Evolutionary conservation across 345 rosid species (phyloP).

Genomic region (Raphanus sativus): DNA sequence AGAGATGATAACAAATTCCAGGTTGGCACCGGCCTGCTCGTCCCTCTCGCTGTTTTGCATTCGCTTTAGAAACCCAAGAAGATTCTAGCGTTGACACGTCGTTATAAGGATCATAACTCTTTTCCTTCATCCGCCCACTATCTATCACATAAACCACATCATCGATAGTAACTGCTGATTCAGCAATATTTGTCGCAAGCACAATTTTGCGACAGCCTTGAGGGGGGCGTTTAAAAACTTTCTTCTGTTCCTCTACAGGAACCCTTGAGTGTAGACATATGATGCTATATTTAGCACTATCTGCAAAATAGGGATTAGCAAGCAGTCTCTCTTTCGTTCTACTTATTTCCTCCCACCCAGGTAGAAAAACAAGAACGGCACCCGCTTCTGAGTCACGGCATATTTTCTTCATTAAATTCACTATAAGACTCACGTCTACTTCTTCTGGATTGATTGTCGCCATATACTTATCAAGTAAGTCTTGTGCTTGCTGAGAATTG

Average conservation of each 20-base stretch:
- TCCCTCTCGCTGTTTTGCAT: conserved; percentile 92
- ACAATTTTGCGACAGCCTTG: conserved; percentile 85
- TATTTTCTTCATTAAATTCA: conserved; percentile 61
- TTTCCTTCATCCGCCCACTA: conserved; percentile 96
- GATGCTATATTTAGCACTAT: conserved; percentile 56
- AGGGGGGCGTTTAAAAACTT: conserved; percentile 62
- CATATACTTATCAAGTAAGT: conserved; percentile 65
- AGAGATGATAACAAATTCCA: conserved; percentile 93
- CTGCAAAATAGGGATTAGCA: conserved; percentile 50
- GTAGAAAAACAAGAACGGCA: conserved; percentile 92
- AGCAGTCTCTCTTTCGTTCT: conserved; percentile 55
- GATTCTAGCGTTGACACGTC: conserved; percentile 88
- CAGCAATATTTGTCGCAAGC: conserved; percentile 92
- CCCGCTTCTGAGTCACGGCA: conserved; percentile 70
- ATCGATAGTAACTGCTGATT: conserved; percentile 89
- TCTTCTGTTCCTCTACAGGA: conserved; percentile 78
- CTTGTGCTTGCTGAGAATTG: conserved; percentile 48
- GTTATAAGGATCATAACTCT: conserved; percentile 88
- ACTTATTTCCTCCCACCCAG: conserved; percentile 97
- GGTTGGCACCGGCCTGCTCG: conserved; percentile 98
- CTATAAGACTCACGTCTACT: conserved; percentile 73
- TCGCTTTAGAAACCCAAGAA: conserved; percentile 95
- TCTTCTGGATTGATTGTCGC: conserved; percentile 55
- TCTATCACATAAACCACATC: conserved; percentile 98
- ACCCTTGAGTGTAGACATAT: conserved; percentile 89